Evolutionary conservation across 2,329 filamentous ascomycete species (phyloP).

Genomic region (Xylaria hypoxylon): DNA sequence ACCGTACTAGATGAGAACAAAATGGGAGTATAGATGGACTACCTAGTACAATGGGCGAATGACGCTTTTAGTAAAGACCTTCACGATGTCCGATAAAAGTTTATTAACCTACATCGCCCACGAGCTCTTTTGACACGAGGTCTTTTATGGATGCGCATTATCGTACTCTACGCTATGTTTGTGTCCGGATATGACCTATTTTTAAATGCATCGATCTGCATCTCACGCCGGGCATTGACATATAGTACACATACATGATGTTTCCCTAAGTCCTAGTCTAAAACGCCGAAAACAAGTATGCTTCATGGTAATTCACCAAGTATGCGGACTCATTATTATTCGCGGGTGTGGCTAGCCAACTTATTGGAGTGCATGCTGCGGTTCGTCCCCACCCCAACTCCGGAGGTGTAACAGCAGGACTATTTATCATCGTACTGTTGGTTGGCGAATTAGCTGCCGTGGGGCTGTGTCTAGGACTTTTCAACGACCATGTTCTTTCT

Average conservation of each 20-base stretch:
- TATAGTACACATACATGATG: not conserved
- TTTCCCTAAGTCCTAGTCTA: slow-evolving; percentile 15
- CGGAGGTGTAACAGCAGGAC: slow-evolving; percentile 22
- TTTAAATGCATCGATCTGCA: slow-evolving; percentile 28
- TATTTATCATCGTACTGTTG: slow-evolving; percentile 4
- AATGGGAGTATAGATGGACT: not conserved
- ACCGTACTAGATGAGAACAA: slow-evolving; percentile 3
- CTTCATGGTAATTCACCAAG: slow-evolving; percentile 11
- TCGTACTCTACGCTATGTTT: slow-evolving; percentile 10
- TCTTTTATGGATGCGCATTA: slow-evolving; percentile 4
- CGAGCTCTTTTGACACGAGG: slow-evolving; percentile 3
- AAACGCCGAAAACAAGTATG: slow-evolving; percentile 22
- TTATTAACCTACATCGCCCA: slow-evolving; percentile 26
- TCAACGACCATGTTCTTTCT: not conserved
- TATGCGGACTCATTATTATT: slow-evolving; percentile 25
- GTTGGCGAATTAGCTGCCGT: slow-evolving; percentile 8
- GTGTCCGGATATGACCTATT: slow-evolving; percentile 35
- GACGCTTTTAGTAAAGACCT: slow-evolving; percentile 1
- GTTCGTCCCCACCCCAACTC: slow-evolving; percentile 38
- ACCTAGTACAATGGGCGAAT: slow-evolving; percentile 11
- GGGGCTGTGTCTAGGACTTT: slow-evolving; percentile 31
- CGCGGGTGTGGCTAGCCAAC: slow-evolving; percentile 2
- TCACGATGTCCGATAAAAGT: slow-evolving; percentile 14
- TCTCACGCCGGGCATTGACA: slow-evolving; percentile 4
- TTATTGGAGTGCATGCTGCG: slow-evolving; percentile 12